These are phyloP conservation scores for Aegilops longissima DNA, from an alignment of 176 grass and related monocot species.

Conservation along the genomic window DNA sequence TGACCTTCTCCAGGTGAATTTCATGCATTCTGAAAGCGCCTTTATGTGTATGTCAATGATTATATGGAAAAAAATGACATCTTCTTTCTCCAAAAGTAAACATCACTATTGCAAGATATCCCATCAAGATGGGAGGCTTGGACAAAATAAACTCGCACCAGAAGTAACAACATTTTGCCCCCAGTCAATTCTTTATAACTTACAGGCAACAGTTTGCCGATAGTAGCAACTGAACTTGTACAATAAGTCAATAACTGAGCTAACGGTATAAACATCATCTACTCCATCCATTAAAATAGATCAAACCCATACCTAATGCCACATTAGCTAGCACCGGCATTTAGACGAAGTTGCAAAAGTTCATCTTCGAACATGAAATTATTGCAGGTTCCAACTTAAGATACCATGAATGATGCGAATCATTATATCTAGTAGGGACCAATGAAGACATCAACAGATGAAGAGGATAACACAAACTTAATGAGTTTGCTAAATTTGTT, in stretches of 20 bases:
- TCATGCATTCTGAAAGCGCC: neutral
- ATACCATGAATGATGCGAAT: neutral
- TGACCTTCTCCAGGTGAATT: neutral
- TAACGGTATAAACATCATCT: slow-evolving; percentile 49
- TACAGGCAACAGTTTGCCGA: neutral
- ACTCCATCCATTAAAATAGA: slow-evolving; percentile 15
- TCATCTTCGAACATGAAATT: slow-evolving; percentile 21
- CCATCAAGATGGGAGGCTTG: neutral
- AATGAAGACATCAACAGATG: slow-evolving; percentile 37
- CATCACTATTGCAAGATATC: slow-evolving; percentile 6
- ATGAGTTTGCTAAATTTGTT: slow-evolving; percentile 5
- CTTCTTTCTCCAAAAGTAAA: neutral
- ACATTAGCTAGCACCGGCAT: neutral
- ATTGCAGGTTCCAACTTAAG: slow-evolving; percentile 5
- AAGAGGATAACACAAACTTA: slow-evolving; percentile 29
- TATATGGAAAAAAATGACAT: neutral
- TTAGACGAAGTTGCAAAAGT: neutral
- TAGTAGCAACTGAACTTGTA: slow-evolving; percentile 22
- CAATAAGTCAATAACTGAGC: slow-evolving; percentile 16
- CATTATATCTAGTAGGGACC: slow-evolving; percentile 12
- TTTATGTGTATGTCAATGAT: neutral
- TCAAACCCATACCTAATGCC: neutral
- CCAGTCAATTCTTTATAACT: neutral
- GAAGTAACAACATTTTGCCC: neutral
- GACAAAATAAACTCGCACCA: neutral